Conservation (phyloP, 495 filamentous ascomycete genomes). For the Xylaria curta region DNA sequence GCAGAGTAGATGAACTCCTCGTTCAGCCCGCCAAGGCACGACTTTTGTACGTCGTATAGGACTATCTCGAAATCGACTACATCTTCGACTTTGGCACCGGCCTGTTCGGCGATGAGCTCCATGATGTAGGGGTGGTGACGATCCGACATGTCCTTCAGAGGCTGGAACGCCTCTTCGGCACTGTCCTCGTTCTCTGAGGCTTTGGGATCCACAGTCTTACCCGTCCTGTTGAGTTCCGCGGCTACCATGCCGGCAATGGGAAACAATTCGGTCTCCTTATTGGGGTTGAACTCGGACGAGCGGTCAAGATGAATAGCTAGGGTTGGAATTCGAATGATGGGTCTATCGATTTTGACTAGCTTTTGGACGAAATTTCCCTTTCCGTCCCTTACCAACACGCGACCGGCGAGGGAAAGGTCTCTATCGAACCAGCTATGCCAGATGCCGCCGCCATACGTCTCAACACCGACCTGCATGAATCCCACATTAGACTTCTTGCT, state of each 20-base stretch:
- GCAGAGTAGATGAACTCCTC: slow-evolving; percentile 95
- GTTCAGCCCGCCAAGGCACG: slow-evolving; percentile 85
- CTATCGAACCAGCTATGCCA: slow-evolving; percentile 94
- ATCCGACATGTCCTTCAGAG: slow-evolving; percentile 76
- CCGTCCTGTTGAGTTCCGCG: slow-evolving; percentile 82
- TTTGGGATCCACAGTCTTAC: slow-evolving; percentile 45
- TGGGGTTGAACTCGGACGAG: slow-evolving; percentile 83
- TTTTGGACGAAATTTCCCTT: slow-evolving; percentile 81
- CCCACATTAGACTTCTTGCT: slow-evolving; percentile 84
- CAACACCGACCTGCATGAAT: slow-evolving; percentile 95
- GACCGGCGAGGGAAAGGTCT: slow-evolving; percentile 88
- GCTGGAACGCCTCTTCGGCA: slow-evolving; percentile 63
- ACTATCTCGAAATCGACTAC: slow-evolving; percentile 95
- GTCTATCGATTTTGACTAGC: slow-evolving; percentile 87
- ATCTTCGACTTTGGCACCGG: slow-evolving; percentile 68
- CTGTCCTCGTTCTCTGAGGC: slow-evolving; percentile 43
- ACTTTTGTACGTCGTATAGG: slow-evolving; percentile 92
- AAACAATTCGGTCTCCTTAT: slow-evolving; percentile 95
- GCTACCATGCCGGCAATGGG: slow-evolving; percentile 89
- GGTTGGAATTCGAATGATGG: slow-evolving; percentile 89
- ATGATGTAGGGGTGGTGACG: slow-evolving; percentile 90
- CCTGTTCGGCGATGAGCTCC: slow-evolving; percentile 82
- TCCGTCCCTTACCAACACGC: slow-evolving; percentile 77
- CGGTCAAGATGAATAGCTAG: slow-evolving; percentile 93
- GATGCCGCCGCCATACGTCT: slow-evolving; percentile 92